Percentiles rank a stretch among this genome's conserved stretches.
These are phyloP conservation scores for Plantago elongata DNA, from an alignment of 257 asterid genomes.

Conservation along the genomic window DNA sequence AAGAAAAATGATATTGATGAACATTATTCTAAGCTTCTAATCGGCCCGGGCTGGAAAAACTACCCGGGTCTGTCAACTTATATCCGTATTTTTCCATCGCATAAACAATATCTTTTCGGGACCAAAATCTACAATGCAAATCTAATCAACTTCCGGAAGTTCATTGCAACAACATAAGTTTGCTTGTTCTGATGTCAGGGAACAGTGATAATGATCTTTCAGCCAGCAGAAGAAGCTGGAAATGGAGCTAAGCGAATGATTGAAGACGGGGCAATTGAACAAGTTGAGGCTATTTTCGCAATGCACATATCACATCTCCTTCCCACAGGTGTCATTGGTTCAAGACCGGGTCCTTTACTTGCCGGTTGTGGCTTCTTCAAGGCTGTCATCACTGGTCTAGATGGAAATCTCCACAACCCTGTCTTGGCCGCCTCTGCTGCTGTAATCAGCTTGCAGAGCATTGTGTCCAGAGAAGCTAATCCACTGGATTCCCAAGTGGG, in stretches of 20 bases:
- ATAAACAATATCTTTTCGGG: no score
- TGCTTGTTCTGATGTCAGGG: constrained; percentile 41
- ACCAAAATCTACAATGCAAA: no score
- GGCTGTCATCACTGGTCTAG: constrained; percentile 42
- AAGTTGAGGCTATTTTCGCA: constrained; percentile 81
- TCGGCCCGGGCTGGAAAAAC: no score
- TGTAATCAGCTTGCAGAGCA: constrained; percentile 77
- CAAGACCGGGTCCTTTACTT: constrained; percentile 77
- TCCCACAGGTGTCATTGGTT: constrained; percentile 63
- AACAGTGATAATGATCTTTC: constrained; percentile 72
- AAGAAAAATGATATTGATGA: no score
- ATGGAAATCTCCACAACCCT: constrained; percentile 16
- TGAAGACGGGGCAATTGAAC: constrained; percentile 63
- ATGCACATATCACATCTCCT: constrained; percentile 67
- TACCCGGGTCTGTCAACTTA: no score
- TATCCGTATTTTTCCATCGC: no score
- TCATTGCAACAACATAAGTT: no score
- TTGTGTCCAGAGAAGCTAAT: constrained; percentile 82
- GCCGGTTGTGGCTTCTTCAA: constrained; percentile 93
- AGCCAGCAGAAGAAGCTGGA: constrained; percentile 98
- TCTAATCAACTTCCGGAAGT: no score
- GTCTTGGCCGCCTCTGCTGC: constrained; percentile 84
- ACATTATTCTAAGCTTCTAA: no score
- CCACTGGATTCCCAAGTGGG: constrained; percentile 88
- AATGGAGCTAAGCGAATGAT: constrained; percentile 93